Evolutionary conservation across 2,329 filamentous ascomycete species (phyloP).

Genomic region (Rutstroemia sp.): DNA sequence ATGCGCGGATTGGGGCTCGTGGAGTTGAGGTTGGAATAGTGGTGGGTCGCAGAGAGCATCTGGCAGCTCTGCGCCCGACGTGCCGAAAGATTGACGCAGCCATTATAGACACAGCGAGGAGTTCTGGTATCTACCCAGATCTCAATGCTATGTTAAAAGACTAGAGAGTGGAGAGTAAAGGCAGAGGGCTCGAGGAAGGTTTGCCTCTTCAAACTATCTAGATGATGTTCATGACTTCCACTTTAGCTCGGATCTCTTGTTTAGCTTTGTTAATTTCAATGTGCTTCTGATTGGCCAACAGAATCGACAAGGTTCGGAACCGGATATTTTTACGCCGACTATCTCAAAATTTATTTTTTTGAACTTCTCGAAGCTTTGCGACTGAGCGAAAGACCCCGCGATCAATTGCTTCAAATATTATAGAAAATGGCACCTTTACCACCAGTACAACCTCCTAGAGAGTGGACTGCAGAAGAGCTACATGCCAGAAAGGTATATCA

Average conservation of each 20-base stretch:
- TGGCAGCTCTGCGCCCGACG: slow-evolving; percentile 63
- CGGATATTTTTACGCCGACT: slow-evolving; percentile 4
- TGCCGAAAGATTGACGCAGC: slow-evolving; percentile 66
- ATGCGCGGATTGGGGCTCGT: slow-evolving; percentile 44
- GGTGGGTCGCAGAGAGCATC: slow-evolving; percentile 47
- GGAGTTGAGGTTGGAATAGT: slow-evolving; percentile 28
- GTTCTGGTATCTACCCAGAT: slow-evolving; percentile 20
- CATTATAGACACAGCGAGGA: slow-evolving; percentile 44
- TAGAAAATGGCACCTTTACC: slow-evolving; percentile 19
- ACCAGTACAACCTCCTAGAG: background rate
- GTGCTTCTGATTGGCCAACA: background rate
- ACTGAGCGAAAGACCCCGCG: slow-evolving; percentile 3
- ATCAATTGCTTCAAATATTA: background rate
- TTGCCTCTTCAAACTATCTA: slow-evolving; percentile 8
- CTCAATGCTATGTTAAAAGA: slow-evolving; percentile 17
- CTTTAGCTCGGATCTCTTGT: slow-evolving; percentile 5
- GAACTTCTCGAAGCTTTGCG: slow-evolving; percentile 5
- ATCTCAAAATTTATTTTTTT: slow-evolving; percentile 9
- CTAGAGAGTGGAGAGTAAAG: slow-evolving; percentile 13
- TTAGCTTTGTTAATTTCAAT: slow-evolving; percentile 3
- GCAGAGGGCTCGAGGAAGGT: background rate
- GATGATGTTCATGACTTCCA: slow-evolving; percentile 20
- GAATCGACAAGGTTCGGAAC: background rate
- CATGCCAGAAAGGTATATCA: slow-evolving; percentile 47
- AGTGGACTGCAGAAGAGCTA: slow-evolving; percentile 44